Evolutionary conservation across 1,284 basidiomycete genomes (phyloP), one percentile per base, ranked within the genome.

Genomic region (Neolentinus lepideus): DNA sequence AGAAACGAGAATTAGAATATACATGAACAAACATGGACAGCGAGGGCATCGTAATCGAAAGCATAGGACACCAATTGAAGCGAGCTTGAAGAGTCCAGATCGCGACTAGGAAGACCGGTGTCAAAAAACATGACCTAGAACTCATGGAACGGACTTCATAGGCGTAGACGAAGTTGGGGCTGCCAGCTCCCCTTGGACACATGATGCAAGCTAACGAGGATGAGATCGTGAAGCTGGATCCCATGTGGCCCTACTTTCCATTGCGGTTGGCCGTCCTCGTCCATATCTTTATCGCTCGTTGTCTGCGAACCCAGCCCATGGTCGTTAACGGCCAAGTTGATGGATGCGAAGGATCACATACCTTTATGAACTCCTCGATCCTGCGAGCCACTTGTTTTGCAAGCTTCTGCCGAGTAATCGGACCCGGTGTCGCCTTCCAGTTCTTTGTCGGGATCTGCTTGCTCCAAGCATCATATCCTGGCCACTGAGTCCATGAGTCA

Each of bases 171-270:
- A 4, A 31, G 12, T 56, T 89, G 85, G 35, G 85, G 85, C 60
- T 90, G 87, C 87, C 87, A 90, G 57, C 80, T 84, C 14, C 87
- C 88, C 70, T 85, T 81, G 10, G 85, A 87, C 52, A 90, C 86
- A 58, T 90, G 87, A 68, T 90, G 86, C 52, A 90, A 78, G 60
- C 84, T 85, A 60, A 90, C 82, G 48, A 90, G 76, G 50, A 84
- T 69, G 51, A 90, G 71, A 63, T 90, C 79, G 43, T 83, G 83
- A 12, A 86, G 69, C 45, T 66, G 76, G 67, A 90, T 85, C 58
- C 75, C 70, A 48, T 69, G 58, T 14, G 63, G 63, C 3, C 84
- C 85, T n/a, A 90, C 77, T 59, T 71, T 73, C 86, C 85, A 90
- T 35, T 68, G 67, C 12, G 62, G 62, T 62, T 86, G 79, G 8